These are phyloP conservation scores for Erigeron canadensis DNA, from an alignment of 129 eudicot species.

Conservation along the genomic window DNA sequence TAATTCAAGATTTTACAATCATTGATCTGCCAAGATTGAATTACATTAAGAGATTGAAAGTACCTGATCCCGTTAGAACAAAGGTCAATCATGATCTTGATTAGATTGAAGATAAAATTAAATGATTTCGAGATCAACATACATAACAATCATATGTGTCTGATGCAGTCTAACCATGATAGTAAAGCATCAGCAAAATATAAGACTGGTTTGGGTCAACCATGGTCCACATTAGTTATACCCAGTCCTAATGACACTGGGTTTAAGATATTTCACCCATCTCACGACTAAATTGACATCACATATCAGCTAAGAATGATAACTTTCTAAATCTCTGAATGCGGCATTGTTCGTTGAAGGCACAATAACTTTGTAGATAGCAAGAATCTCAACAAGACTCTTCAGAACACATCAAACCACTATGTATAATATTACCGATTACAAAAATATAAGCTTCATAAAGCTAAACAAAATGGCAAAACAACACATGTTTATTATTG, in stretches of 20 bases:
- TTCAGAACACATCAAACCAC: neutral
- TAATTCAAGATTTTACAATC: too few relatives aligned
- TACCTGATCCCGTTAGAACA: neutral
- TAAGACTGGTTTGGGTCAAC: neutral
- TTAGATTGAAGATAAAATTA: too few relatives aligned
- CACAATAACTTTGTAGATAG: neutral
- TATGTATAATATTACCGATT: neutral
- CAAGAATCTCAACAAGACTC: neutral
- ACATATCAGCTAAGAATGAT: neutral
- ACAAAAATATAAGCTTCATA: conserved; percentile 1
- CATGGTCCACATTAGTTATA: neutral
- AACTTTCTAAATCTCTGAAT: neutral
- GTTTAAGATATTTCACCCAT: neutral
- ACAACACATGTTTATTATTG: conserved; percentile 11
- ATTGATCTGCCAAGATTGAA: too few relatives aligned
- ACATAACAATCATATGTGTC: neutral
- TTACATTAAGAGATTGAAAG: too few relatives aligned
- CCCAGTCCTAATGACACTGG: neutral
- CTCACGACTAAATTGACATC: neutral
- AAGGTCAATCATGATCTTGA: neutral
- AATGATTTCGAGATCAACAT: neutral
- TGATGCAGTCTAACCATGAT: neutral
- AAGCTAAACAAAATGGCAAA: neutral
- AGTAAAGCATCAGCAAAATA: neutral
- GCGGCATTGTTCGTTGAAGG: neutral